Evolutionary conservation across 1,139 yeast genomes (phyloP), one percentile per base, ranked within the genome.

Genomic region (Protomyces macrosporus): DNA sequence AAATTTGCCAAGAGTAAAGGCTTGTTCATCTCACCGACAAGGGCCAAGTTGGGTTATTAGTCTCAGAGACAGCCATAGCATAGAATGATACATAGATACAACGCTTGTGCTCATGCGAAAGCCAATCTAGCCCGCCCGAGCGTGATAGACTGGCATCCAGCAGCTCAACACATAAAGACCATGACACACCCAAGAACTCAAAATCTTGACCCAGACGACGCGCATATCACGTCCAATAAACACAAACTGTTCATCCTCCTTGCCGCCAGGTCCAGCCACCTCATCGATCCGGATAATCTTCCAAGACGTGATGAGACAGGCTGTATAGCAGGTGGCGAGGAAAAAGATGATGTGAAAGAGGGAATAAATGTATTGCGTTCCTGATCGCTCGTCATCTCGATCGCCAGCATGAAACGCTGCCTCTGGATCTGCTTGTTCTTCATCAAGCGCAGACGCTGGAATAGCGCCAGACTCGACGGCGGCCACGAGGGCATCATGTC

Each of bases 221-320:
- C 93, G 93, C 75, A 91, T 91, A 0, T 98, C 93, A 73, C 98
- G 81, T 0, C 99, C 99, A 4, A 95, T 98, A 0, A 98, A 98
- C 6, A 90, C 86, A 72, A 95, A 95, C 68, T 90, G 95, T 6
- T 95, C 96, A 67, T 86, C 87, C 70, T 89, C 96, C 70, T 86
- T 85, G 12, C 62, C 66, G 9, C 55, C 56, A 10, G 35, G 35
- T 12, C 40, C 34, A 16, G 40, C 23, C 16, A 53, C 64, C 36
- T 55, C 57, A 51, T 64, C 63, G n/a, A 60, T 39, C 54, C 30
- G 42, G 53, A 60, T 51, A 33, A 66, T 55, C 50, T 62, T 55
- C 67, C 67, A 66, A 9, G 63, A 88, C 0, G 98, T 95, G 66
- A 95, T 79, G 68, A 95, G 78, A 0, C 97, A 90, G 0, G 98